Conservation (phyloP, 169 alveolate genomes). For the Plasmodium vivax region DNA sequence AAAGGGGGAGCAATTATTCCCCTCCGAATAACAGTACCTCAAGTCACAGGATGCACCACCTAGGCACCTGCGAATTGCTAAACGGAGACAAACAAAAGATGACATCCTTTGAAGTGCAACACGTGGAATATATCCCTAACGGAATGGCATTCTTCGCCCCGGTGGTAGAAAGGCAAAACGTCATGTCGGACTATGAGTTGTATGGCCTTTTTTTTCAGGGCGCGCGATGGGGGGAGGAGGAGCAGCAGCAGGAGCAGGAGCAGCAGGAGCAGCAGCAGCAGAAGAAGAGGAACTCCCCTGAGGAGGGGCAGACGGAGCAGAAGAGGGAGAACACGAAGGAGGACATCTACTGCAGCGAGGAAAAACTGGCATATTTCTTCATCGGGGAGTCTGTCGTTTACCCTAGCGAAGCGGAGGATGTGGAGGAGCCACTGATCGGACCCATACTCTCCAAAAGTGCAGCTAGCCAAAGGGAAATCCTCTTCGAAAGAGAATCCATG, state of each 20-base stretch:
- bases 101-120: background rate
- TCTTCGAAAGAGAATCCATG: conserved; percentile 14
- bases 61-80: background rate
- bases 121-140: background rate
- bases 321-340: background rate
- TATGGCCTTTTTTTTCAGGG: background rate
- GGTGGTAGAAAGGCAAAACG: background rate
- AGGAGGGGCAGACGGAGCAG: too few species aligned
- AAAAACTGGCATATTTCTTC: background rate
- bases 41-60: background rate
- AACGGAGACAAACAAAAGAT: background rate
- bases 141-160: background rate
- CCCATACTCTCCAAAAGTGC: background rate
- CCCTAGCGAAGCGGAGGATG: background rate
- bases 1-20: background rate
- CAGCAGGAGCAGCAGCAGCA: too few species aligned
- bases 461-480: background rate
- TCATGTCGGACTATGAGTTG: background rate
- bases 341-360: background rate
- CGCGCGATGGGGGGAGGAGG: background rate
- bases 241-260: too few species aligned
- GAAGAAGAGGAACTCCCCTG: background rate
- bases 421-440: background rate
- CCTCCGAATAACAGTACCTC: background rate
- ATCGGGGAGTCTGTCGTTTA: background rate